phyloP scores from a whole-genome alignment of 345 rosid species.

The Populus simonii region DNA sequence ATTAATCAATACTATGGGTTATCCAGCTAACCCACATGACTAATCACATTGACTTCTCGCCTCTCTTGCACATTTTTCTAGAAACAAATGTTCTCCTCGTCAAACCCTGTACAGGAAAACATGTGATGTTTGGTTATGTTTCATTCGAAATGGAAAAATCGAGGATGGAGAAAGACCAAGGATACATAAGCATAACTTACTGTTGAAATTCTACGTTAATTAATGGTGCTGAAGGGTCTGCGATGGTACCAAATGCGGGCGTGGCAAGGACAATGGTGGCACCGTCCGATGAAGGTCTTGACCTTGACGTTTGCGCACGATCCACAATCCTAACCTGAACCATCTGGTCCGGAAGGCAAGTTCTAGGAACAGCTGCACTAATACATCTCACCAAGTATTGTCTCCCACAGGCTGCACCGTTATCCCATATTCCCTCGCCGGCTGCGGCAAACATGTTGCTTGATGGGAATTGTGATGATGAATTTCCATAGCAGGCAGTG shows the following conservation, averaged over 20 bases:
- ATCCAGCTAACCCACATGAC: neutral
- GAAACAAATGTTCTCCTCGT: neutral
- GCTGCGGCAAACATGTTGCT: conserved; percentile 53
- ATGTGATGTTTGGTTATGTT: neutral
- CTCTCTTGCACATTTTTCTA: neutral
- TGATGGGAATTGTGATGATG: conserved; percentile 42
- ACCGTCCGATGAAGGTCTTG: conserved; percentile 30
- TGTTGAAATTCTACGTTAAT: conserved; percentile 47
- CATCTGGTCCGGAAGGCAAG: conserved; percentile 31
- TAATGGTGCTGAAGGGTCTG: conserved; percentile 17
- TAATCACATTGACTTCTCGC: neutral
- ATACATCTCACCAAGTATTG: conserved; percentile 53
- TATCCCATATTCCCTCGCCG: conserved; percentile 65
- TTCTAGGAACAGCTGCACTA: conserved; percentile 28
- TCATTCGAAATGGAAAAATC: neutral
- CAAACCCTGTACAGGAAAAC: neutral
- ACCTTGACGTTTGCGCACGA: conserved; percentile 30
- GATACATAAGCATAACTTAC: conserved; percentile 24
- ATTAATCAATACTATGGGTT: neutral
- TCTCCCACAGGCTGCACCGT: conserved; percentile 60
- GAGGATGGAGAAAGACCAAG: neutral
- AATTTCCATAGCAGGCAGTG: conserved; percentile 49
- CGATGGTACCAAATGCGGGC: conserved; percentile 38
- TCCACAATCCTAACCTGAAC: conserved; percentile 48
- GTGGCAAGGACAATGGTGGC: conserved; percentile 46